A percentile compares a stretch with the other conserved stretches of the same genome.
phyloP scores from a whole-genome alignment of 371 early-diverging fungal genomes.

The Mucor irregularis region DNA sequence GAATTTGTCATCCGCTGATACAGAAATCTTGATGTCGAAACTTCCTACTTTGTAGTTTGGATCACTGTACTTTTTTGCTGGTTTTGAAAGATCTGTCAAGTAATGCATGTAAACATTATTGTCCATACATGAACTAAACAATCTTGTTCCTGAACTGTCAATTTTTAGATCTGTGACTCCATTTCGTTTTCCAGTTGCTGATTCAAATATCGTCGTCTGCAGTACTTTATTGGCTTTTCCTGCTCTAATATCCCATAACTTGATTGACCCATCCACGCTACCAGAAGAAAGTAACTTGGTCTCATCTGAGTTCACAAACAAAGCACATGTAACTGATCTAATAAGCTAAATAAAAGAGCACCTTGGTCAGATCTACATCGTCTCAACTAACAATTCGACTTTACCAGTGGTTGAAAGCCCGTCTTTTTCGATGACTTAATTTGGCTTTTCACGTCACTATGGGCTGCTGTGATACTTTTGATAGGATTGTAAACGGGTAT shows the following conservation, averaged over 20 bases:
- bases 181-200: conserved; percentile 11
- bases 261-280: conserved; percentile 59
- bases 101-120: conserved; percentile 43
- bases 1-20: conserved; percentile 43
- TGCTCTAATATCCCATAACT: conserved; percentile 49
- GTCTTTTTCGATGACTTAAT: conserved; percentile 5
- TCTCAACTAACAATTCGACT: not conserved
- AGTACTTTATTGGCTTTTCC: conserved; percentile 22
- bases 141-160: conserved; percentile 34
- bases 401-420: conserved; percentile 1
- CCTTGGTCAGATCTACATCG: not conserved
- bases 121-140: conserved; percentile 43
- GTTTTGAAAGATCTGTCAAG: conserved; percentile 26
- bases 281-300: conserved; percentile 55
- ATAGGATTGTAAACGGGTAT: conserved; percentile 29
- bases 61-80: conserved; percentile 26
- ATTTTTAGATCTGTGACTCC: conserved; percentile 43
- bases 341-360: conserved; percentile 2
- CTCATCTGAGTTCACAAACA: conserved; percentile 39
- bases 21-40: conserved; percentile 32
- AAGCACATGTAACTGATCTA: conserved; percentile 58
- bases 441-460: not conserved
- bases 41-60: conserved; percentile 20
- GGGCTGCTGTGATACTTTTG: conserved; percentile 19
- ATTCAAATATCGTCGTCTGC: conserved; percentile 22